These are phyloP conservation scores for Elaeis guineensis DNA, from an alignment of 176 grass and related monocot genomes.

Conservation along the genomic window DNA sequence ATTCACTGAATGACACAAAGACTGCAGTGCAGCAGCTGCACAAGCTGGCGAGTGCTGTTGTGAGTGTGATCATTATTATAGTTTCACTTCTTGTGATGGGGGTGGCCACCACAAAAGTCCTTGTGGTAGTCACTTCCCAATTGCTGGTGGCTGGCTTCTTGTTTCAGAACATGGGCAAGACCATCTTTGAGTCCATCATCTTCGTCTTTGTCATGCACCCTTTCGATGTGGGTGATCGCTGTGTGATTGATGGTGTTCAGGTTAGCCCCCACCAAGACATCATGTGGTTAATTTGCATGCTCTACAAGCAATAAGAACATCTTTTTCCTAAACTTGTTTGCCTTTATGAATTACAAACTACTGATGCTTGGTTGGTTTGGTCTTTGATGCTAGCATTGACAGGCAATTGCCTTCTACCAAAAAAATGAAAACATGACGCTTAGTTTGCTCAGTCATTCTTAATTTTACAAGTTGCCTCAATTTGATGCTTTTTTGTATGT, in stretches of 20 bases:
- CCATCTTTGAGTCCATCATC: constrained; percentile 89
- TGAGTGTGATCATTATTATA: constrained; percentile 51
- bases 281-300: too few species aligned
- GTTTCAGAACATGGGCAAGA: constrained; percentile 93
- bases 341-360: too few species aligned
- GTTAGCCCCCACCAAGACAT: constrained; percentile 20
- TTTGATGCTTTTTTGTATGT: too few species aligned
- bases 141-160: constrained; percentile 80
- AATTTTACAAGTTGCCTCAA: too few species aligned
- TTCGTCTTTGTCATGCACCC: constrained; percentile 99
- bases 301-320: too few species aligned
- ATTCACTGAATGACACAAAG: constrained; percentile 97
- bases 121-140: constrained; percentile 80
- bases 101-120: constrained; percentile 73
- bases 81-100: constrained; percentile 71
- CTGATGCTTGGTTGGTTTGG: too few species aligned
- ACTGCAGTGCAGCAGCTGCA: constrained; percentile 92
- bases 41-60: constrained; percentile 57
- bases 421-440: too few species aligned
- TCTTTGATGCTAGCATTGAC: too few species aligned
- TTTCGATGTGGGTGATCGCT: constrained; percentile 91
- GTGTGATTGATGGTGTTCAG: constrained; percentile 83
- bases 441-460: too few species aligned
- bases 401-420: too few species aligned
- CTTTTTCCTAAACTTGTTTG: background rate